Conservation (phyloP, 768 basidiomycete genomes). For the Galerina marginata region DNA sequence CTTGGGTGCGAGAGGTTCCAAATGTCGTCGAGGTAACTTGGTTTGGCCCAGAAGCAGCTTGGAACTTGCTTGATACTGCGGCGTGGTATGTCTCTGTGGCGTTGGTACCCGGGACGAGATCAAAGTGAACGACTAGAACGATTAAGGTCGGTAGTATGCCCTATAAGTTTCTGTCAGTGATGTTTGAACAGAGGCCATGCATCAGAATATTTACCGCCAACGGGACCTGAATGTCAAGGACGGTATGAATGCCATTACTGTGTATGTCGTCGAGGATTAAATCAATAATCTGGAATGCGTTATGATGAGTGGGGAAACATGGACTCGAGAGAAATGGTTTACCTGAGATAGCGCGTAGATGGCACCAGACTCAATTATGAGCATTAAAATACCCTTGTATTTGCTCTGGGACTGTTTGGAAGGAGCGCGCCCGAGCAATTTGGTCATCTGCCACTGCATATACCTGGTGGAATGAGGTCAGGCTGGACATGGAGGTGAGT, state of each 20-base stretch:
- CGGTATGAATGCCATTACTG: not conserved
- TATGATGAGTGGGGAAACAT: not conserved
- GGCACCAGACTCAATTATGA: conserved; percentile 9
- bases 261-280: conserved; percentile 2
- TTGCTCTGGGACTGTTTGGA: conserved; percentile 1
- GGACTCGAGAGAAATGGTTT: not conserved
- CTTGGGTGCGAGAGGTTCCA: not conserved
- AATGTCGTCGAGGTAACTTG: not conserved
- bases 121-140: not conserved
- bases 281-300: conserved; percentile 1
- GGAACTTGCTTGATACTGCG: not conserved
- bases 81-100: not conserved
- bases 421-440: conserved; percentile 2
- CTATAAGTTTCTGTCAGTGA: not conserved
- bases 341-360: conserved; percentile 9
- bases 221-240: not conserved
- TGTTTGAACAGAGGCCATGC: not conserved
- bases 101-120: not conserved
- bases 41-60: not conserved
- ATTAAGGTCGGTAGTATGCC: not conserved
- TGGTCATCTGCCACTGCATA: conserved; percentile 12
- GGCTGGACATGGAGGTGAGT: too few species aligned
- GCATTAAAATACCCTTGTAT: conserved; percentile 5
- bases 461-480: not conserved
- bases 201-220: not conserved